Evolutionary conservation across 345 rosid species (phyloP), one percentile per base, ranked within the genome.

Genomic region (Populus nigra): DNA sequence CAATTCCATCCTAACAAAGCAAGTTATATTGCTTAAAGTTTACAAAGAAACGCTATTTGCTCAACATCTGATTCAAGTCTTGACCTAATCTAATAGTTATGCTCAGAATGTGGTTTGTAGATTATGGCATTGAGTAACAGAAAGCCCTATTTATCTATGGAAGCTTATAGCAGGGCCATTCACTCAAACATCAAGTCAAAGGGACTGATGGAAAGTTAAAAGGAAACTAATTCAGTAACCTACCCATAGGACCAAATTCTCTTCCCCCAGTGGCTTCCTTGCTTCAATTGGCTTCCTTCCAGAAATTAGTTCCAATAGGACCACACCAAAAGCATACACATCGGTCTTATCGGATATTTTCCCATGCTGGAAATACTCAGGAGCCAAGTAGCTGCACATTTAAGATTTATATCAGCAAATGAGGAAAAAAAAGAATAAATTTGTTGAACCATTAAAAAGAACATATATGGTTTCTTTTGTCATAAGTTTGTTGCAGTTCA

Each of bases 331-430:
- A 66, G 98, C 99, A 83, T 92, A 95, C 77, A 95, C 97, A 86
- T 95, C 98, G 0, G 97, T 95, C 86, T 92, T 95, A 81, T 90
- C 90, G 0, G 98, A 95, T 78, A 95, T 91, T 87, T 93, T 93
- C 33, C 99, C 99, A 61, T 95, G 98, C 86, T 95, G 99, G 82
- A 95, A 95, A 81, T 95, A 95, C 86, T 95, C 97, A 4, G 99
- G 99, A 73, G 98, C 99, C 81, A 95, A 80, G 79, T 95, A 93
- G 49, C 98, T 95, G 88, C 75, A 75, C 22, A 66, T 79, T 55
- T 25, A 57, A 68, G 71, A 59, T 22, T 10, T 61, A 66, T 27
- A 38, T 74, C 20, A 78, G 71, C 67, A 65, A 68, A 69, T 39
- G 35, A 18, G 73, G 18, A 33, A 33, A 69, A 18, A 59, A 36